phyloP scores from a whole-genome alignment of 768 basidiomycete species.

The Aureoboletus auriporus region DNA sequence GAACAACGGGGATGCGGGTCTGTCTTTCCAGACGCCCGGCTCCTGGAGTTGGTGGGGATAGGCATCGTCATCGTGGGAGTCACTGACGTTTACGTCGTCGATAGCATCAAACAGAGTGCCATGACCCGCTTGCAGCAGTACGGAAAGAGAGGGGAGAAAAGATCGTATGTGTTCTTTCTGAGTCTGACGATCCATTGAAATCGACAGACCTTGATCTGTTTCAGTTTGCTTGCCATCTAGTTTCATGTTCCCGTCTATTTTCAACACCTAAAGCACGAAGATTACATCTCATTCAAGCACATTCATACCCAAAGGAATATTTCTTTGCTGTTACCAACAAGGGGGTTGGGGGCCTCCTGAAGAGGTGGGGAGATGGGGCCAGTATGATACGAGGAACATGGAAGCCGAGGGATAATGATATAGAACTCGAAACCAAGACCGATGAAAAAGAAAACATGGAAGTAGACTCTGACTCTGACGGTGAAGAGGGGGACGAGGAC shows the following conservation, averaged over 20 bases:
- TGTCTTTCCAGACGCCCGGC: conserved; percentile 80
- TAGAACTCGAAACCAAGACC: conserved; percentile 9
- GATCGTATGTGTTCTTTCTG: conserved; percentile 46
- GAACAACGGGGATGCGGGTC: conserved; percentile 63
- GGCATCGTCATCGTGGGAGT: neutral
- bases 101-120: conserved; percentile 83
- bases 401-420: conserved; percentile 44
- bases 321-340: conserved; percentile 92
- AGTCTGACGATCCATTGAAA: conserved; percentile 11
- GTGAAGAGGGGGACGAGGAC: conserved; percentile 16
- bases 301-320: conserved; percentile 84
- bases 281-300: conserved; percentile 76
- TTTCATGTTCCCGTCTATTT: conserved; percentile 57
- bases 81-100: conserved; percentile 5
- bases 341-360: conserved; percentile 76
- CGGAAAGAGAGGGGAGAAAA: conserved; percentile 79
- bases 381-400: conserved; percentile 74
- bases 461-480: conserved; percentile 17
- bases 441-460: conserved; percentile 20
- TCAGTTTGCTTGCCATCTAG: conserved; percentile 79
- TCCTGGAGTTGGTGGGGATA: conserved; percentile 71
- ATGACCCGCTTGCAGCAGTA: conserved; percentile 79
- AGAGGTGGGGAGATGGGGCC: conserved; percentile 80
- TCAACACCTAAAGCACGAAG: conserved; percentile 70
- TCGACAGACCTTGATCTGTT: neutral